Evolutionary conservation across 352 stramenopile genomes (phyloP), one percentile per base, ranked within the genome.

Genomic region (Lagenidium giganteum): DNA sequence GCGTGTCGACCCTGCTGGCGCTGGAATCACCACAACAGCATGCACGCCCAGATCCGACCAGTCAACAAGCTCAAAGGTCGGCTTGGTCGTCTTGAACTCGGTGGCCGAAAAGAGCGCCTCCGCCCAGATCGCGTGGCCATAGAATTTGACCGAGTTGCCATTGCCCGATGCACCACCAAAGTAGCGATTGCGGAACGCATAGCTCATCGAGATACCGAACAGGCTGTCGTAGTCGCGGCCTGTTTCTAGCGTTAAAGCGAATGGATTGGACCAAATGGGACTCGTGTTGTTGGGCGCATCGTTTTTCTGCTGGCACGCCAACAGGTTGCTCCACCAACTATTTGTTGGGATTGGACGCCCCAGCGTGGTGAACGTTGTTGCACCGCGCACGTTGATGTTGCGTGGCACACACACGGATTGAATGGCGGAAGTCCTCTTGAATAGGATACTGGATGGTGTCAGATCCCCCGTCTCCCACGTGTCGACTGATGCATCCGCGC

Each of bases 311-410:
- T n/a, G n/a, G 27, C 73, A 84, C 22, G 70, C 80, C 31, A 92
- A 52, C 47, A 92, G 64, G 47, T 92, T 92, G n/a, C 67, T 76
- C 79, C 79, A 92, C 79, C 79, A 92, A 1, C 52, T 60, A 26
- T 92, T 92, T 22, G 79, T 92, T 16, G 79, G 79, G 31, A 92
- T 83, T 1, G 76, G 60, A 17, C 59, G 48, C 14, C 54, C 67
- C n/a, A n/a, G n/a, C n/a, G n/a, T n/a, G n/a, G n/a, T n/a, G n/a
- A n/a, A n/a, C n/a, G n/a, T n/a, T n/a, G n/a, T n/a, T n/a, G 48
- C n/a, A 12, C 42, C 48, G 9, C 65, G 42, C 5, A 67, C 49
- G 34, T 83, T 59, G 17, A 90, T 49, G 35, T 90, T 82, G 17
- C 78, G 72, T 2, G 78, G 74, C 11, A 52, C 51, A 37, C 74